Evolutionary conservation across 805 yeast genomes (phyloP).

Genomic region (Metschnikowia dekortorum): DNA sequence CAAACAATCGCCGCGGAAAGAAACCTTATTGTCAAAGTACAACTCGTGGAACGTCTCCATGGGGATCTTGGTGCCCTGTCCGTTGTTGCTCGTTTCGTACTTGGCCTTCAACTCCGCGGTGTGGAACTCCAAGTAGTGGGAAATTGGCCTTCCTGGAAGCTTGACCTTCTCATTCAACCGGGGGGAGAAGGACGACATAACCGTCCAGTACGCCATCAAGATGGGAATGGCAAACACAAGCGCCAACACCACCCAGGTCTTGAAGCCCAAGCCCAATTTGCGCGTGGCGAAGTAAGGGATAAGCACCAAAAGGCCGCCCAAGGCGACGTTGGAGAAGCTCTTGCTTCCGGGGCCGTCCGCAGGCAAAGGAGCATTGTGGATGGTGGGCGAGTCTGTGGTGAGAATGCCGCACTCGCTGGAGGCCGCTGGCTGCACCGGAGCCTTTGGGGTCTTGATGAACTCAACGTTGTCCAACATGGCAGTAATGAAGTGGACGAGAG

Average conservation of each 20-base stretch:
- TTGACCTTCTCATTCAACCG: constrained; percentile 73
- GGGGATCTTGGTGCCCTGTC: constrained; percentile 72
- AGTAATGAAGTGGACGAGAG: neutral
- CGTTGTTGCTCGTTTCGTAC: constrained; percentile 51
- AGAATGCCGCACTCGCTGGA: constrained; percentile 31
- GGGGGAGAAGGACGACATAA: constrained; percentile 73
- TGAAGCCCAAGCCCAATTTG: constrained; percentile 65
- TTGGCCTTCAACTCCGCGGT: constrained; percentile 62
- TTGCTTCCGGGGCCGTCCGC: constrained; percentile 89
- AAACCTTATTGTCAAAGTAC: constrained; percentile 77
- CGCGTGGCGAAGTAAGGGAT: constrained; percentile 62
- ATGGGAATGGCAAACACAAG: constrained; percentile 61
- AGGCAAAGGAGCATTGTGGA: constrained; percentile 81
- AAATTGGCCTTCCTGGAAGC: constrained; percentile 73
- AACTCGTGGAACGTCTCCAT: constrained; percentile 90
- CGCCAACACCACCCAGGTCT: constrained; percentile 59
- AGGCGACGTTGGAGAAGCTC: constrained; percentile 60
- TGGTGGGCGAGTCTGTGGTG: constrained; percentile 55
- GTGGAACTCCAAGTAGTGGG: constrained; percentile 77
- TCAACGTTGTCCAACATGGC: constrained; percentile 41
- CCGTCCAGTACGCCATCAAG: constrained; percentile 78
- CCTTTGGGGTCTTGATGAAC: constrained; percentile 59
- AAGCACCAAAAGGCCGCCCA: constrained; percentile 46
- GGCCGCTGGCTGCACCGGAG: constrained; percentile 32
- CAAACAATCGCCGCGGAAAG: constrained; percentile 82